Evolutionary conservation across 306 rosid species (phyloP), one percentile per base, ranked within the genome.

Genomic region (Cajanus cajan): DNA sequence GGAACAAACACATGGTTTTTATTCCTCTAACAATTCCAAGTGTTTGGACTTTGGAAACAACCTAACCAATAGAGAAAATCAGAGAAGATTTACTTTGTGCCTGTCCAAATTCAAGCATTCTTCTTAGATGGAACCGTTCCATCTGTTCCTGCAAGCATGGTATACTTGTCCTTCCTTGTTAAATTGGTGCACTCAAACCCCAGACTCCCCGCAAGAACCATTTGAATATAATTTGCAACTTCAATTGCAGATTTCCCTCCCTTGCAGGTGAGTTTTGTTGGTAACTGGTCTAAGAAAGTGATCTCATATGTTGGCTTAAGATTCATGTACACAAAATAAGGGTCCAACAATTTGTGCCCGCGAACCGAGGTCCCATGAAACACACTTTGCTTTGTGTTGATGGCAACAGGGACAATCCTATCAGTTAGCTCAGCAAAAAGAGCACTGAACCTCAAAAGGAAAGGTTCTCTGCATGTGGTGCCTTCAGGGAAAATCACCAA

Each of bases 301-400:
- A 94, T 87, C 83, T 94, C 98, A 70, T 80, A 94, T 1, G 83
- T 82, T 0, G 97, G 98, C 88, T 82, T 84, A 0, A 97, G 98
- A 76, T 94, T 94, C 98, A 94, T 94, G 80, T 92, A 92, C 85
- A 90, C 95, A 43, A 94, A 94, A 55, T 92, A 94, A 9, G 98
- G 98, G 73, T 94, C 98, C 74, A 92, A 76, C 22, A 85, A 21
- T 63, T 92, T 94, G 48, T 83, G 68, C 15, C 98, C 97, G 0
- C 96, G 76, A 1, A 47, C 91, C 0, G 97, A 86, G 0, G 97
- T 92, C 4, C 98, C 98, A 34, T 89, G 82, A 28, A 90, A 94
- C 73, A 94, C 83, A 68, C 83, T 92, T 36, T 94, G 98, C 59
- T 92, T 94, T 0, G 95, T 89, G 80, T 94, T 90, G 7, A 94